Evolutionary conservation across 257 asterid species (phyloP).

Genomic region (Solanum lycopersicoides): DNA sequence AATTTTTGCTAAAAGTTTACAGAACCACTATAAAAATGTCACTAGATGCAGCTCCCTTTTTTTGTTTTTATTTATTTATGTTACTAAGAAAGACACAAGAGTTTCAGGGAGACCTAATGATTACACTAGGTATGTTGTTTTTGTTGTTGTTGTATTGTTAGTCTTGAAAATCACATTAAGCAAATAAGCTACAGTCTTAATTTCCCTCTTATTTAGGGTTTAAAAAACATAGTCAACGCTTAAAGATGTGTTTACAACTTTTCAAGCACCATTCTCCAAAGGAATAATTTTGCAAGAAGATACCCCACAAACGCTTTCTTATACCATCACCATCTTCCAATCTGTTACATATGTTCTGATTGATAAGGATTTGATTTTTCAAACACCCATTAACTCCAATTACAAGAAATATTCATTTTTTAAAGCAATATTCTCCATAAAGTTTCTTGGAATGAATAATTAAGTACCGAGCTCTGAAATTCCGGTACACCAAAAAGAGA

Average conservation of each 20-base stretch:
- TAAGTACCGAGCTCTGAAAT: not conserved
- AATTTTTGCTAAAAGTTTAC: not conserved
- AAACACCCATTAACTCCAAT: not conserved
- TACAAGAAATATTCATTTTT: not conserved
- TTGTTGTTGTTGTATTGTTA: not conserved
- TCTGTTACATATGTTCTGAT: not conserved
- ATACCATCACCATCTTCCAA: not conserved
- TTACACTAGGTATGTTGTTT: too few species aligned
- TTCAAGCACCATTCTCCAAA: not conserved
- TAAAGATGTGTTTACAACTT: not conserved
- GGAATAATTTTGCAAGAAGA: not conserved
- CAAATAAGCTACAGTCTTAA: not conserved
- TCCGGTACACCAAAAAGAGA: not conserved
- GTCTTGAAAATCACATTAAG: not conserved
- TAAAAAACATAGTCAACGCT: not conserved
- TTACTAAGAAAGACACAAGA: not conserved
- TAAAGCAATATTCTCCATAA: not conserved
- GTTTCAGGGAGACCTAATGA: not conserved
- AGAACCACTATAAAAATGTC: not conserved
- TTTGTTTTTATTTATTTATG: not conserved
- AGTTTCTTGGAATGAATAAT: not conserved
- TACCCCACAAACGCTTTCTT: not conserved
- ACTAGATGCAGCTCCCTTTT: not conserved
- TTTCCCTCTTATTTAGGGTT: not conserved
- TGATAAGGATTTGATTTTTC: not conserved